phyloP scores from a whole-genome alignment of 768 basidiomycete species.

The Suillus paluster region DNA sequence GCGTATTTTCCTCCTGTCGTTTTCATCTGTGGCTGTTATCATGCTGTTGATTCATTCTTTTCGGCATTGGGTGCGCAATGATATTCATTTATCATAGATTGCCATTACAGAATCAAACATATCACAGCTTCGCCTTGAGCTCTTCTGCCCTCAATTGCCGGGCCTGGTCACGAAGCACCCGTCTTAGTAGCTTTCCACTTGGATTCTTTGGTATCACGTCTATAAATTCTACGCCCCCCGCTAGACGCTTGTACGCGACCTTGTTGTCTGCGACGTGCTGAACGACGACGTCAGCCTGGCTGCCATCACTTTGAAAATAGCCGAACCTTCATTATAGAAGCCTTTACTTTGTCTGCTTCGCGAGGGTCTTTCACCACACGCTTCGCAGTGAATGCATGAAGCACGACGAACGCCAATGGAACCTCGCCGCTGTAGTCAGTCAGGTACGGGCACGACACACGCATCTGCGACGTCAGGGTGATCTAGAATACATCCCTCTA shows the following conservation, averaged over 20 bases:
- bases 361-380: conserved; percentile 35
- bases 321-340: conserved; percentile 53
- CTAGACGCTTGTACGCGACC: conserved; percentile 59
- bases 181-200: conserved; percentile 60
- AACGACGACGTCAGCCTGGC: conserved; percentile 6
- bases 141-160: conserved; percentile 23
- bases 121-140: conserved; percentile 1
- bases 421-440: conserved; percentile 77
- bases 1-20: too few relatives aligned
- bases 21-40: too few relatives aligned
- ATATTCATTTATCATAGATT: too few relatives aligned
- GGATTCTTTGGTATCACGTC: conserved; percentile 64
- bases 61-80: too few relatives aligned
- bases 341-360: conserved; percentile 43
- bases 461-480: conserved; percentile 62
- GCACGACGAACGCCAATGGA: conserved; percentile 70
- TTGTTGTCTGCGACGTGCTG: conserved; percentile 62
- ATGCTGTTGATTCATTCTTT: too few relatives aligned
- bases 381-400: conserved; percentile 44
- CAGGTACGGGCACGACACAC: conserved; percentile 68
- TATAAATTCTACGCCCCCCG: conserved; percentile 62
- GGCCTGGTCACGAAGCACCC: conserved; percentile 55
- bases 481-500: conserved; percentile 65
- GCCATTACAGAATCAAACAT: neutral
- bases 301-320: neutral